Conservation (phyloP, 164 flowering plant genomes). For the Chimonanthus salicifolius region DNA sequence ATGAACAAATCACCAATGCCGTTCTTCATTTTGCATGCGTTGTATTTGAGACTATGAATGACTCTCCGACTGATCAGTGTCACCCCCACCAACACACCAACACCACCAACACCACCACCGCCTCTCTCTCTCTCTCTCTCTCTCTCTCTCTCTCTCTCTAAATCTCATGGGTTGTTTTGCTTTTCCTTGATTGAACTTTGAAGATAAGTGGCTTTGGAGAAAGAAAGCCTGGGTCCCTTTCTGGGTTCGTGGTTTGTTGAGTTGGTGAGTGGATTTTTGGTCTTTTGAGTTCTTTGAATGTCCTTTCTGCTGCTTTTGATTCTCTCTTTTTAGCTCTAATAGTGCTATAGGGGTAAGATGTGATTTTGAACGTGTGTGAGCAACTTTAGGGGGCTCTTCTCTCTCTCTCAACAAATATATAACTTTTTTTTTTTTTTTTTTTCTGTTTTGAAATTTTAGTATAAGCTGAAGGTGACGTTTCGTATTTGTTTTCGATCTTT, state of each 20-base stretch:
- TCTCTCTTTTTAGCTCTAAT: no score
- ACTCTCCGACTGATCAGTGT: conserved; percentile 19
- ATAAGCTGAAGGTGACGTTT: not conserved
- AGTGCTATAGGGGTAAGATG: not conserved
- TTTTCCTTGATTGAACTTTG: not conserved
- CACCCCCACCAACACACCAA: conserved; percentile 9
- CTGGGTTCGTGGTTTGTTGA: conserved; percentile 5
- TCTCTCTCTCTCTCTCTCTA: conserved; percentile 2
- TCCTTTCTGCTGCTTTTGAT: not conserved
- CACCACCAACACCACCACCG: conserved; percentile 7
- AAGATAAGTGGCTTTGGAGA: conserved; percentile 1
- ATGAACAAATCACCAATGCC: conserved; percentile 61
- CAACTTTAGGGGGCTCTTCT: not conserved
- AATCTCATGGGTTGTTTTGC: not conserved
- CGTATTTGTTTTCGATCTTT: not conserved
- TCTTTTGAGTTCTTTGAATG: conserved; percentile 1
- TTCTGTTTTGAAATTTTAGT: not conserved
- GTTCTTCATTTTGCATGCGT: conserved; percentile 51
- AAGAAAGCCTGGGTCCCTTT: conserved; percentile 6
- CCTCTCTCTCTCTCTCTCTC: conserved; percentile 8
- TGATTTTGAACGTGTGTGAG: not conserved
- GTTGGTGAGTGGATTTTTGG: conserved; percentile 3
- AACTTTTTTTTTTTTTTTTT: conserved; percentile 5
- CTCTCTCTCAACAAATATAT: not conserved
- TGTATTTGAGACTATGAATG: conserved; percentile 27